Evolutionary conservation across 2,329 filamentous ascomycete genomes (phyloP).

Genomic region (Verticillium isaacii): DNA sequence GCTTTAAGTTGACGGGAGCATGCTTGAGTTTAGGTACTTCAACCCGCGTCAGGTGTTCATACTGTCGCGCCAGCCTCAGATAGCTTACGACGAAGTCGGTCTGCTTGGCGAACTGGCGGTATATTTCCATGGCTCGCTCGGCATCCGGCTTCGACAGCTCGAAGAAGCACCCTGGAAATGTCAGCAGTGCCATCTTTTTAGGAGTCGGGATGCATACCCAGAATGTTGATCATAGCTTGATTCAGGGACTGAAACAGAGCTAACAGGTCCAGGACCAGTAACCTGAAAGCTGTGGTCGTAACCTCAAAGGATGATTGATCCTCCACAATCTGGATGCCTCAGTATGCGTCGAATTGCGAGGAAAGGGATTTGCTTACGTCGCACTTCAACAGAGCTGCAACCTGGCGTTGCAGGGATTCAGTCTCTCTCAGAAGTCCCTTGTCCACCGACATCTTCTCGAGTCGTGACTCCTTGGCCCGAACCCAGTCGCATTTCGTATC

Average conservation of each 20-base stretch:
- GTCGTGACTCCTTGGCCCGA: constrained; percentile 70
- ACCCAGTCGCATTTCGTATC: constrained; percentile 90
- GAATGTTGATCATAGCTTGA: constrained; percentile 92
- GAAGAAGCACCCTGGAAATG: constrained; percentile 78
- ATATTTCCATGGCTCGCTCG: constrained; percentile 85
- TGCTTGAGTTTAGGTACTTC: constrained; percentile 97
- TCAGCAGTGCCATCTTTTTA: not conserved
- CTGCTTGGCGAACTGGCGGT: constrained; percentile 85
- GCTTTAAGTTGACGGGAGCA: constrained; percentile 84
- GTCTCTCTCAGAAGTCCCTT: constrained; percentile 92
- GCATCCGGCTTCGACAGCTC: constrained; percentile 96
- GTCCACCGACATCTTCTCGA: constrained; percentile 83
- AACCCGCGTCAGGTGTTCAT: constrained; percentile 85
- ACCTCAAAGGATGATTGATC: constrained; percentile 55
- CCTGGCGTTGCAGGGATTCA: constrained; percentile 83
- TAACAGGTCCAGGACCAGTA: constrained; percentile 85
- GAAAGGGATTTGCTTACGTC: constrained; percentile 58
- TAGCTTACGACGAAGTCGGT: constrained; percentile 92
- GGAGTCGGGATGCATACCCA: constrained; percentile 55
- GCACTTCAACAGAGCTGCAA: constrained; percentile 80
- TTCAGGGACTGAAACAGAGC: constrained; percentile 93
- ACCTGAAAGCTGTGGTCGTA: constrained; percentile 84
- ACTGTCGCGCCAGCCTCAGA: constrained; percentile 79
- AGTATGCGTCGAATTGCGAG: constrained; percentile 1
- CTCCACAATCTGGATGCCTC: constrained; percentile 63